Percentiles rank a stretch among this genome's conserved stretches.
Conservation (phyloP, 2,329 filamentous ascomycete species). For the Alternaria sp. region DNA sequence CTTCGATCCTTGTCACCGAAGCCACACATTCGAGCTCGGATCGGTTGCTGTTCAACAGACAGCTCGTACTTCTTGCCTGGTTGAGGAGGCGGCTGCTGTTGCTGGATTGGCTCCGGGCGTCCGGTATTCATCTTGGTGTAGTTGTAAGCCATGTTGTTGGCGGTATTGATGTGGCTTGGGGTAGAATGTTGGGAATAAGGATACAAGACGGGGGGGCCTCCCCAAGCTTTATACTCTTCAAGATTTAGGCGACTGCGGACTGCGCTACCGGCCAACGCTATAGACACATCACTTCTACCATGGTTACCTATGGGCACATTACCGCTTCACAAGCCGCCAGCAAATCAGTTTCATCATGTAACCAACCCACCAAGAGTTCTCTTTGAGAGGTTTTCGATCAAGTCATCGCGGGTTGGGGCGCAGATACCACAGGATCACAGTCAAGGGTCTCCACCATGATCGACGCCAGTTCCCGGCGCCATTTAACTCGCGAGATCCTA, state of each 20-base stretch:
- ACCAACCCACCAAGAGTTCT: not conserved
- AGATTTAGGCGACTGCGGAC: slow-evolving; percentile 2
- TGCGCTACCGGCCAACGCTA: slow-evolving; percentile 1
- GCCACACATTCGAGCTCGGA: slow-evolving; percentile 95
- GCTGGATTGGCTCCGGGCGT: slow-evolving; percentile 7
- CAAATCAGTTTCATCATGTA: not conserved
- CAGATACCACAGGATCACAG: not conserved
- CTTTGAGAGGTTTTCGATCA: not conserved
- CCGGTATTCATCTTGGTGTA: not conserved
- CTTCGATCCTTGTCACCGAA: slow-evolving; percentile 99
- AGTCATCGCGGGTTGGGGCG: not conserved
- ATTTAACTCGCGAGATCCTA: not conserved
- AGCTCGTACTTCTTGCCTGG: slow-evolving; percentile 61
- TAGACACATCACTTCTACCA: not conserved
- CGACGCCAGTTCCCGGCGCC: slow-evolving; percentile 1
- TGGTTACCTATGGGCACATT: not conserved
- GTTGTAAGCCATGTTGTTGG: not conserved
- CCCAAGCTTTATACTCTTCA: not conserved
- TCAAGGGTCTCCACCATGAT: not conserved
- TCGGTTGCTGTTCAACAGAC: slow-evolving; percentile 87
- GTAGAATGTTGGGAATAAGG: not conserved
- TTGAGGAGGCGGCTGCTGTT: not conserved
- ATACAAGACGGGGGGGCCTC: not conserved
- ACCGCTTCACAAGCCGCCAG: not conserved
- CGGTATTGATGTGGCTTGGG: not conserved